Percentiles rank a stretch among this genome's conserved stretches.
Evolutionary conservation across 1,284 basidiomycete species (phyloP).

Genomic region (Papiliotrema flavescens): DNA sequence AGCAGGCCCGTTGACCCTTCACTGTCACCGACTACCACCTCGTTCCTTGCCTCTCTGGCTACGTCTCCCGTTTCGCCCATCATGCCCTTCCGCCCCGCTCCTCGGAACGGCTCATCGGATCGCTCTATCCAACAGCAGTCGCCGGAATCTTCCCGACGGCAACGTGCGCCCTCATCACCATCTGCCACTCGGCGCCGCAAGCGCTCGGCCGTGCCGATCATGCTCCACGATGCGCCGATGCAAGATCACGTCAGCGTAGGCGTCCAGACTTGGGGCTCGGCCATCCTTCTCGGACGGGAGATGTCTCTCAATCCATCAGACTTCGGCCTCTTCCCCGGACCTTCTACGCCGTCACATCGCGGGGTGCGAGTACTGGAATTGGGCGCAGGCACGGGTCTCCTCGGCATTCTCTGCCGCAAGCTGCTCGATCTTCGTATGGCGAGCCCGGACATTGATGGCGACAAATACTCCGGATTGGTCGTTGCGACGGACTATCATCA

Average conservation of each 20-base stretch:
- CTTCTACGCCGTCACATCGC: slow-evolving; percentile 29
- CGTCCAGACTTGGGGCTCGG: slow-evolving; percentile 86
- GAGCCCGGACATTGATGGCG: neutral
- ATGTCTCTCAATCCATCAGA: slow-evolving; percentile 59
- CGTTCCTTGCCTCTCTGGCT: slow-evolving; percentile 34
- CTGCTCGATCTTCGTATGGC: slow-evolving; percentile 53
- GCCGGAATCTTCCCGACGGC: neutral
- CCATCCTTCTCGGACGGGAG: slow-evolving; percentile 75
- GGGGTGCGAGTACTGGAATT: slow-evolving; percentile 66
- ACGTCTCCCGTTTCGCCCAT: slow-evolving; percentile 33
- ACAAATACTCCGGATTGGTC: slow-evolving; percentile 49
- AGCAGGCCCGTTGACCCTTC: slow-evolving; percentile 19
- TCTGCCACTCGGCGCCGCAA: neutral
- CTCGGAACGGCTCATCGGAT: slow-evolving; percentile 2
- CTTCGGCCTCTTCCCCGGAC: slow-evolving; percentile 32
- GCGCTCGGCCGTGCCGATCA: slow-evolving; percentile 47
- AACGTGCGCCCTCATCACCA: neutral
- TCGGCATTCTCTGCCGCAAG: slow-evolving; percentile 62
- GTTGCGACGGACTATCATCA: slow-evolving; percentile 77
- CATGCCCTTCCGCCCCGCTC: slow-evolving; percentile 2
- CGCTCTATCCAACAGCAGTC: neutral
- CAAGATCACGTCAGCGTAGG: slow-evolving; percentile 74
- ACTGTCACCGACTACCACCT: slow-evolving; percentile 35
- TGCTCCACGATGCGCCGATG: slow-evolving; percentile 68
- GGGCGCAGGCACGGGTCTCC: slow-evolving; percentile 81